These are phyloP conservation scores for Inonotus obliquus DNA, from an alignment of 1,284 basidiomycete genomes.

Conservation along the genomic window DNA sequence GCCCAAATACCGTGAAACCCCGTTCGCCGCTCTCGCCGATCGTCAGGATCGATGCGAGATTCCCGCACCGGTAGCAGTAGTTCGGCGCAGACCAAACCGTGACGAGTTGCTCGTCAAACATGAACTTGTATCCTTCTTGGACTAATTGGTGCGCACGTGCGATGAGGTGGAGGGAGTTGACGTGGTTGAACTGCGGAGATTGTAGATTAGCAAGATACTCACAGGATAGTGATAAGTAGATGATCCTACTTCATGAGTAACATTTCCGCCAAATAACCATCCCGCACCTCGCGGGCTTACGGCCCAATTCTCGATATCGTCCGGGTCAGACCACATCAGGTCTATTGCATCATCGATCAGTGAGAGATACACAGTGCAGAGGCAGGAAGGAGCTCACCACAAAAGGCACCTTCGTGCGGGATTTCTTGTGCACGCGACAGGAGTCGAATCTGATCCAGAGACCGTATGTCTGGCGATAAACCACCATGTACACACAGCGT, in stretches of 20 bases:
- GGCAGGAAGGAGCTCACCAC: constrained; percentile 48
- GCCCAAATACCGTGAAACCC: constrained; percentile 76
- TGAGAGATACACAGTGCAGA: neutral
- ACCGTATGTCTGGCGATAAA: constrained; percentile 88
- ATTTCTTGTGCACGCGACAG: constrained; percentile 92
- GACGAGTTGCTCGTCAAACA: constrained; percentile 93
- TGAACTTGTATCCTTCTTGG: constrained; percentile 96
- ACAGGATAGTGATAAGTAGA: neutral
- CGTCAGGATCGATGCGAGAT: constrained; percentile 73
- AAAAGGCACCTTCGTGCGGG: constrained; percentile 96
- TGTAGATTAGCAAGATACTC: neutral
- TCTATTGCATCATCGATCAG: constrained; percentile 43
- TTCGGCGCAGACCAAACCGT: constrained; percentile 99
- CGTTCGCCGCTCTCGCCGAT: constrained; percentile 61
- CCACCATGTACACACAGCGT: constrained; percentile 93
- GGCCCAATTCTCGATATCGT: constrained; percentile 94
- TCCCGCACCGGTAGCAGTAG: constrained; percentile 86
- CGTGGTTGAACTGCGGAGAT: constrained; percentile 79
- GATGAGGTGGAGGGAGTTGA: constrained; percentile 80
- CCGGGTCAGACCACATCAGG: constrained; percentile 97
- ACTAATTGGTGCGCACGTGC: constrained; percentile 94
- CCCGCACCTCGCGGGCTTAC: constrained; percentile 93
- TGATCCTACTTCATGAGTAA: constrained; percentile 73
- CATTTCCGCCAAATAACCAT: constrained; percentile 89
- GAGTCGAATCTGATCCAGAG: constrained; percentile 88